Evolutionary conservation across 768 basidiomycete species (phyloP).

Genomic region (Leccinum arenicola): DNA sequence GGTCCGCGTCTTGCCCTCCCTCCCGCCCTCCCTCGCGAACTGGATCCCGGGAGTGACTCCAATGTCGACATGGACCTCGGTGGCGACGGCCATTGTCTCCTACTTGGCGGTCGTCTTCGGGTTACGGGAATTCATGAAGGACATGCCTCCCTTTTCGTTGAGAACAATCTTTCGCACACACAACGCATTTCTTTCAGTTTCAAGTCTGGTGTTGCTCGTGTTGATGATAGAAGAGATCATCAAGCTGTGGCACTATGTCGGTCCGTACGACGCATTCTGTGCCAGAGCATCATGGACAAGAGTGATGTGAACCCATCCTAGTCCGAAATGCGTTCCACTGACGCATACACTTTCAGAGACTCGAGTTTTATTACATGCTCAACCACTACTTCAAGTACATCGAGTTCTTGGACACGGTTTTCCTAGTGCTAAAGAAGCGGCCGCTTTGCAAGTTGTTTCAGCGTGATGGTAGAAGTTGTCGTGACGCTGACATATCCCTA

Average conservation of each 20-base stretch:
- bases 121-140: constrained; percentile 79
- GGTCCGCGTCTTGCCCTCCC: constrained; percentile 19
- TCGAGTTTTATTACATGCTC: constrained; percentile 95
- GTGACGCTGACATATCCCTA: constrained; percentile 27
- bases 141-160: constrained; percentile 63
- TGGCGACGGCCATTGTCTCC: constrained; percentile 61
- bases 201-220: constrained; percentile 73
- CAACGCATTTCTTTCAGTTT: constrained; percentile 79
- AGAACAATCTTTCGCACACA: constrained; percentile 78
- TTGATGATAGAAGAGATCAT: constrained; percentile 85
- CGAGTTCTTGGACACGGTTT: constrained; percentile 92
- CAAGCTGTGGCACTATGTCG: constrained; percentile 68
- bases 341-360: constrained; percentile 45
- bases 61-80: constrained; percentile 69
- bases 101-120: constrained; percentile 88
- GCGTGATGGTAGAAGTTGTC: neutral
- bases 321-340: constrained; percentile 2
- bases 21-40: constrained; percentile 52
- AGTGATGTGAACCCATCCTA: constrained; percentile 43
- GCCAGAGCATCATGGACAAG: constrained; percentile 74
- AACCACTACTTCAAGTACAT: constrained; percentile 98
- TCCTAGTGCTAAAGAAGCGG: constrained; percentile 96
- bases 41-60: constrained; percentile 80
- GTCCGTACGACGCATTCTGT: constrained; percentile 76
- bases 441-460: constrained; percentile 65